Conservation (phyloP, 2,329 filamentous ascomycete genomes). For the Cytospora piceicola region DNA sequence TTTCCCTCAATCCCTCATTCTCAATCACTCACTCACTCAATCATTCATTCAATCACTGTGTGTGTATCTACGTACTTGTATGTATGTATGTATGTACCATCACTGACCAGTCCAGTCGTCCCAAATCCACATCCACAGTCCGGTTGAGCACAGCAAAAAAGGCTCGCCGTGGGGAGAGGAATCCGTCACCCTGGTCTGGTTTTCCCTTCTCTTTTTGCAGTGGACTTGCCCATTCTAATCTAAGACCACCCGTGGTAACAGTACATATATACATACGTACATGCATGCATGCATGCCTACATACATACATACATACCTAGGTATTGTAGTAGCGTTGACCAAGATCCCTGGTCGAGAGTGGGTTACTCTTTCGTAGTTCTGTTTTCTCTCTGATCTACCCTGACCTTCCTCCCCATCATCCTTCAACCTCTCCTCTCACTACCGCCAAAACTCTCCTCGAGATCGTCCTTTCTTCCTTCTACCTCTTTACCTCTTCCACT, state of each 20-base stretch:
- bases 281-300: no score
- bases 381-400: conserved; percentile 30
- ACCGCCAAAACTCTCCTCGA: conserved; percentile 17
- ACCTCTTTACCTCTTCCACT: conserved; percentile 15
- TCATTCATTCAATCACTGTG: neutral
- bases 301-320: no score
- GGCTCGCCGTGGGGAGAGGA: conserved; percentile 20
- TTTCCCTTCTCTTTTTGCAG: conserved; percentile 14
- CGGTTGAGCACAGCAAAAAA: conserved; percentile 16
- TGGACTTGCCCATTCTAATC: conserved; percentile 26
- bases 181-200: conserved; percentile 18
- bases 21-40: neutral
- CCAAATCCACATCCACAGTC: conserved; percentile 13
- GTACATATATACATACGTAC: neutral
- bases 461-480: conserved; percentile 15
- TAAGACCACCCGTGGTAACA: conserved; percentile 20
- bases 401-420: conserved; percentile 27
- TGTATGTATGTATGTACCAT: neutral
- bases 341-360: conserved; percentile 24
- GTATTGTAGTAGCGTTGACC: conserved; percentile 18
- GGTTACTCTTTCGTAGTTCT: conserved; percentile 14
- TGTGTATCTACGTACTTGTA: neutral
- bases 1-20: no score
- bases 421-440: conserved; percentile 26
- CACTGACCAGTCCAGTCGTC: neutral